These are phyloP conservation scores for Emericellopsis cladophorae DNA, from an alignment of 2,329 filamentous ascomycete genomes.

Conservation along the genomic window DNA sequence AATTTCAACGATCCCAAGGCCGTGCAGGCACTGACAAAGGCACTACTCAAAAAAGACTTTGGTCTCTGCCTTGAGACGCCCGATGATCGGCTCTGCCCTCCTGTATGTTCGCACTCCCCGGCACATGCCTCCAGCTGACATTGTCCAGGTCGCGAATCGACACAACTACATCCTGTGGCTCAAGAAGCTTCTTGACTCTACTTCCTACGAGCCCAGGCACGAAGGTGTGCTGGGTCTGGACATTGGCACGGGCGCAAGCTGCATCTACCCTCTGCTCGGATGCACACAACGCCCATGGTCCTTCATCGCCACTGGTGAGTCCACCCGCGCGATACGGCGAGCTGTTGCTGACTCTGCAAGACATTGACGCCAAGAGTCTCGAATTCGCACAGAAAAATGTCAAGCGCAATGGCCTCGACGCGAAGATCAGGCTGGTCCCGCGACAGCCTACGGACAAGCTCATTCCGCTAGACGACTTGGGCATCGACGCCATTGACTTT, in stretches of 20 bases:
- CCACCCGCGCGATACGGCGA: no score
- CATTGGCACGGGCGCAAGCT: slow-evolving; percentile 81
- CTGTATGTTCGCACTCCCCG: slow-evolving; percentile 36
- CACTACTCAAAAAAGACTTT: slow-evolving; percentile 67
- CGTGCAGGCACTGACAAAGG: slow-evolving; percentile 71
- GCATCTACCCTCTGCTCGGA: slow-evolving; percentile 80
- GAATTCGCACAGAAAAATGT: slow-evolving; percentile 56
- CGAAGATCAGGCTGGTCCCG: slow-evolving; percentile 50
- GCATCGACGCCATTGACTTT: slow-evolving; percentile 52
- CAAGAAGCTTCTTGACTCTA: slow-evolving; percentile 66
- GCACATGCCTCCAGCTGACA: background rate
- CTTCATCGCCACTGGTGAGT: slow-evolving; percentile 50
- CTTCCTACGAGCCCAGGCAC: slow-evolving; percentile 33
- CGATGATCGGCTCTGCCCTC: slow-evolving; percentile 71
- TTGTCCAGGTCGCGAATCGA: slow-evolving; percentile 41
- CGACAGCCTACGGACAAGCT: slow-evolving; percentile 39
- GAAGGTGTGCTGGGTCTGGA: slow-evolving; percentile 60
- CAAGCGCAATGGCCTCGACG: slow-evolving; percentile 46
- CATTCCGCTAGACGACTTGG: slow-evolving; percentile 48
- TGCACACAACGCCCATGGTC: slow-evolving; percentile 61
- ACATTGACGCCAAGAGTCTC: slow-evolving; percentile 64
- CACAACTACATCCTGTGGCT: slow-evolving; percentile 90
- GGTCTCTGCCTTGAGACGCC: slow-evolving; percentile 58
- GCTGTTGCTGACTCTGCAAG: slow-evolving; percentile 18
- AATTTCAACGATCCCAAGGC: slow-evolving; percentile 72